Conservation (phyloP, 257 asterid genomes). For the Nicotiana attenuata region DNA sequence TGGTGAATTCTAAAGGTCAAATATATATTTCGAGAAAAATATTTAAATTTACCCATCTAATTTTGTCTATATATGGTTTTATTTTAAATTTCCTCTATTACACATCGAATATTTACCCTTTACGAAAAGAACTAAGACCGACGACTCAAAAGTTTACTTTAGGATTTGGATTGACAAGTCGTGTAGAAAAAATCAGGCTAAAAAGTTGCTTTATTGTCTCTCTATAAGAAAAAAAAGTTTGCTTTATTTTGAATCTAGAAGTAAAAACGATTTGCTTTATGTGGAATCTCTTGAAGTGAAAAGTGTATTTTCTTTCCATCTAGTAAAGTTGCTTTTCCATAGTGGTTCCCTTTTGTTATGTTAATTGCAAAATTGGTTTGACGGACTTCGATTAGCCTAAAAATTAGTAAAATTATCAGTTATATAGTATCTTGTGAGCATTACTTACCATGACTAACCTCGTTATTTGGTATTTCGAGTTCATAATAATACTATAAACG, state of each 20-base stretch:
- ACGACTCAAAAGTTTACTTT: background rate
- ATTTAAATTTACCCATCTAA: too few relatives aligned
- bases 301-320: background rate
- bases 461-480: too few relatives aligned
- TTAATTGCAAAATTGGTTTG: background rate
- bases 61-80: too few relatives aligned
- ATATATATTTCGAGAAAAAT: too few relatives aligned
- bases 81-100: too few relatives aligned
- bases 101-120: too few relatives aligned
- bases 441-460: too few relatives aligned
- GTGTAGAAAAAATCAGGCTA: background rate
- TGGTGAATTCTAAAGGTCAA: background rate
- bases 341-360: background rate
- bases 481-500: too few relatives aligned
- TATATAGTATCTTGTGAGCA: too few relatives aligned
- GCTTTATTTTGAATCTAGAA: conserved; percentile 8
- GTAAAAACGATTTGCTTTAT: background rate
- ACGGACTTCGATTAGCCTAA: too few relatives aligned
- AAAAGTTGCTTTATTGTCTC: background rate
- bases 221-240: background rate
- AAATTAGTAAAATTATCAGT: too few relatives aligned
- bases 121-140: background rate
- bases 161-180: background rate
- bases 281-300: background rate
- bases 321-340: background rate